These are phyloP conservation scores for Heracleum sosnowskyi DNA, from an alignment of 129 eudicot genomes.

Conservation along the genomic window DNA sequence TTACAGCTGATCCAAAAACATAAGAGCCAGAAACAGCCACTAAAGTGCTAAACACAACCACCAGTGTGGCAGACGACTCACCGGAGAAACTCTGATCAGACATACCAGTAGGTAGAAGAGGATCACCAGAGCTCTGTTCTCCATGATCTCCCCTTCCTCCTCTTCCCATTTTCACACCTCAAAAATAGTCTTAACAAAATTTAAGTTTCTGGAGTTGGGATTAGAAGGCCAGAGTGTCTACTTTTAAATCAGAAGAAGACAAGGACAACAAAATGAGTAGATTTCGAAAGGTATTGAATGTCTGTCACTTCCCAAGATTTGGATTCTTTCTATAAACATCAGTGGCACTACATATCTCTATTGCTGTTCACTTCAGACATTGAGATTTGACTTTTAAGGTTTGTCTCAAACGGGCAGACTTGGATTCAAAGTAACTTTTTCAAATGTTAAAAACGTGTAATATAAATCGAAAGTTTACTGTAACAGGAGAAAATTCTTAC, in stretches of 20 bases:
- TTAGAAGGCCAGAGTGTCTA: not conserved
- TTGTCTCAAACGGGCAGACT: not conserved
- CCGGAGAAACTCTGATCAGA: not conserved
- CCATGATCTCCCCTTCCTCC: not conserved
- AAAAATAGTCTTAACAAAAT: not conserved
- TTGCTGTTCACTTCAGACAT: not conserved
- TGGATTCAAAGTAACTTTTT: not conserved
- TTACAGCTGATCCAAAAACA: constrained; percentile 76
- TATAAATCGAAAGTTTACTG: not conserved
- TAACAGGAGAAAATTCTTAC: no score
- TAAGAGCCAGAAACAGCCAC: constrained; percentile 76
- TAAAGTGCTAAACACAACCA: constrained; percentile 56
- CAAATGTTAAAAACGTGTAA: not conserved
- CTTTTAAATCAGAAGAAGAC: not conserved
- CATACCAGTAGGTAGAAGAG: not conserved
- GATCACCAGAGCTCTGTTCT: not conserved
- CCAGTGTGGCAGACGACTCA: constrained; percentile 27
- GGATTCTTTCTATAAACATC: not conserved
- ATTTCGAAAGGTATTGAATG: not conserved
- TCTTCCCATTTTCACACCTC: not conserved
- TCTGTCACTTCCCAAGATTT: not conserved
- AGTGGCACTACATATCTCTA: no score
- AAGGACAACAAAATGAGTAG: not conserved
- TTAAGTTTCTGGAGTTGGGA: not conserved
- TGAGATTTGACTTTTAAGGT: not conserved